Evolutionary conservation across 805 yeast species (phyloP), one percentile per base, ranked within the genome.

Genomic region (Yarrowia bubula): DNA sequence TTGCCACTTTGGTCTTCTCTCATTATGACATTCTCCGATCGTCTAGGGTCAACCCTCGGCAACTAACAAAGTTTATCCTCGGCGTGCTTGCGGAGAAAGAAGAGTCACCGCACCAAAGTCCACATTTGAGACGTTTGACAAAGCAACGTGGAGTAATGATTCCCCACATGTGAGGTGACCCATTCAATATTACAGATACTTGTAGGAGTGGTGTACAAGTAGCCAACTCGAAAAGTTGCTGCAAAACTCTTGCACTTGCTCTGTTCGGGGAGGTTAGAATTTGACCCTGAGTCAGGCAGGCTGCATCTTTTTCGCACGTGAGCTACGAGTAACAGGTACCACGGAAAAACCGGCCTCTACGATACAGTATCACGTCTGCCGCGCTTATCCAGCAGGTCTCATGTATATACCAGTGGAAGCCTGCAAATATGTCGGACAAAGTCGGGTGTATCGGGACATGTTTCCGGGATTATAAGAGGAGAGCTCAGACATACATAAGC

Each of bases 41-140:
- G 58, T 43, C 58, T 22, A 37, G 35, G 37, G 14, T n/a, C 42
- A 50, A 37, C 58, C 58, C 58, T 51, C 61, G 46, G 61, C 61
- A 55, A 28, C 61, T 15, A 28, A 28, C 15, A 55, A 28, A 41
- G 61, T 55, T 55, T 41, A 41, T 55, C 39, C 47, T 55, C 61
- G 61, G 61, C 61, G 47, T 55, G 61, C 61, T 55, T 55, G 47
- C 47, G 47, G 47, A 55, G 61, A 55, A 51, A 51, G 28, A 55
- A 48, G 61, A 55, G 61, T 55, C 61, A 55, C 61, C 5, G 46
- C 60, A 39, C 46, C 14, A 46, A 46, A 15, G 46, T 8, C 14
- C 46, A 55, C 38, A 51, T 51, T 51, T 18, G 43, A 51, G 43
- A 51, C 58, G 58, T 51, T 37, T 51, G 14, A 37, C 58, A 51